phyloP scores from a whole-genome alignment of 176 grass and related monocot species.

The Elaeis guineensis region DNA sequence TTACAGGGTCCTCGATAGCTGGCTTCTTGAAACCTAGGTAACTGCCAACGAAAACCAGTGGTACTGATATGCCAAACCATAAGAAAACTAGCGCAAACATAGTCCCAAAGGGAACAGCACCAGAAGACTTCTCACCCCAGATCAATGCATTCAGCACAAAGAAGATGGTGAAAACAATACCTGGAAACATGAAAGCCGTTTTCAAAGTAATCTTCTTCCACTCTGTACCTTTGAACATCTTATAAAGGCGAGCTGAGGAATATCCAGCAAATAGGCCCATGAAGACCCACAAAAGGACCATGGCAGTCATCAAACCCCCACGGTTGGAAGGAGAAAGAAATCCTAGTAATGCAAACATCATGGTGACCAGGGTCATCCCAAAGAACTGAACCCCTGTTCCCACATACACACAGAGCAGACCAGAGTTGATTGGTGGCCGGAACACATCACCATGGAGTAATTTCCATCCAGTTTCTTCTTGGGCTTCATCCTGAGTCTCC shows the following conservation, averaged over 20 bases:
- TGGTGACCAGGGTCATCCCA: constrained; percentile 28
- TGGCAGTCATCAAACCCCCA: constrained; percentile 24
- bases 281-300: constrained; percentile 32
- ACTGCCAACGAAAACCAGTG: constrained; percentile 21
- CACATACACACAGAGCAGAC: constrained; percentile 23
- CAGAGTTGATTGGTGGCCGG: constrained; percentile 16
- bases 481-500: constrained; percentile 23
- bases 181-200: constrained; percentile 24
- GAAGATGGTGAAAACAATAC: constrained; percentile 14
- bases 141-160: constrained; percentile 26
- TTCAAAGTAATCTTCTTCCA: constrained; percentile 28
- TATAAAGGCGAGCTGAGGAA: constrained; percentile 19
- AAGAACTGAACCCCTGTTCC: constrained; percentile 27
- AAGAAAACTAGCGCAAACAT: constrained; percentile 26
- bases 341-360: constrained; percentile 25
- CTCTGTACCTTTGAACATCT: constrained; percentile 23
- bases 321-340: constrained; percentile 29
- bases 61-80: constrained; percentile 28
- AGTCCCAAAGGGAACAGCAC: constrained; percentile 27
- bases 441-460: constrained; percentile 25
- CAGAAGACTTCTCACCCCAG: constrained; percentile 28
- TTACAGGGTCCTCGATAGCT: constrained; percentile 21
- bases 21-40: constrained; percentile 26
- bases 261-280: constrained; percentile 25
- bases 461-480: constrained; percentile 31